Percentiles rank a stretch among this genome's conserved stretches.
Evolutionary conservation across 768 basidiomycete species (phyloP).

Genomic region (Agaricus bisporus): DNA sequence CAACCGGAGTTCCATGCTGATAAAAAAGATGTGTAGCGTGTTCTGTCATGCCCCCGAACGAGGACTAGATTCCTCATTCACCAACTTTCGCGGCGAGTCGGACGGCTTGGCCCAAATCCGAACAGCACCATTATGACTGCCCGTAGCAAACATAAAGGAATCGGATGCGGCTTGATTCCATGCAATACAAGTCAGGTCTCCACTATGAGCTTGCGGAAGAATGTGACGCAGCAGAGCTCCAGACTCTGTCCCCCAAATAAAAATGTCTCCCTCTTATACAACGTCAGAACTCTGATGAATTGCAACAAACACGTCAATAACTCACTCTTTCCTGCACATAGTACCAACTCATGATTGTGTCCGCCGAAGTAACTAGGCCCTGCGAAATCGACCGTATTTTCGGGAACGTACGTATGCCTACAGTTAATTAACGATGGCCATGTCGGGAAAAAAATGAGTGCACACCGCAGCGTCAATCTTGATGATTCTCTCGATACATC

Average conservation of each 20-base stretch:
- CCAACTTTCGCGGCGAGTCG: background rate
- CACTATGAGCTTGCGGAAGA: slow-evolving; percentile 52
- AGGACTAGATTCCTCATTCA: too few species aligned
- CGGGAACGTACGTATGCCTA: slow-evolving; percentile 73
- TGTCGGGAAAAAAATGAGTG: background rate
- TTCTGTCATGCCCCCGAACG: too few species aligned
- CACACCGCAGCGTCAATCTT: slow-evolving; percentile 35
- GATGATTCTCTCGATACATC: slow-evolving; percentile 28
- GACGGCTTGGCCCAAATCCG: slow-evolving; percentile 58
- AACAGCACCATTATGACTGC: slow-evolving; percentile 71
- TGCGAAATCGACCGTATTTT: slow-evolving; percentile 62
- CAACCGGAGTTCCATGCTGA: too few species aligned
- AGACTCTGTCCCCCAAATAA: slow-evolving; percentile 83
- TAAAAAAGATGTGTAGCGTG: too few species aligned
- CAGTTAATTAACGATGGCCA: background rate
- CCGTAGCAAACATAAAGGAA: slow-evolving; percentile 72
- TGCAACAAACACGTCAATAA: background rate
- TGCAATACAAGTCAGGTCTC: slow-evolving; percentile 73
- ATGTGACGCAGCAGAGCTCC: slow-evolving; percentile 67
- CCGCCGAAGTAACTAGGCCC: slow-evolving; percentile 83
- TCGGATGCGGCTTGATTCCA: slow-evolving; percentile 68
- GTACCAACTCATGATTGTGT: slow-evolving; percentile 68
- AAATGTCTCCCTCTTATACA: slow-evolving; percentile 64
- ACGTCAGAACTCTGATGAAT: background rate
- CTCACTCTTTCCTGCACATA: slow-evolving; percentile 72